These are phyloP conservation scores for Suillus discolor DNA, from an alignment of 768 basidiomycete genomes.

Conservation along the genomic window DNA sequence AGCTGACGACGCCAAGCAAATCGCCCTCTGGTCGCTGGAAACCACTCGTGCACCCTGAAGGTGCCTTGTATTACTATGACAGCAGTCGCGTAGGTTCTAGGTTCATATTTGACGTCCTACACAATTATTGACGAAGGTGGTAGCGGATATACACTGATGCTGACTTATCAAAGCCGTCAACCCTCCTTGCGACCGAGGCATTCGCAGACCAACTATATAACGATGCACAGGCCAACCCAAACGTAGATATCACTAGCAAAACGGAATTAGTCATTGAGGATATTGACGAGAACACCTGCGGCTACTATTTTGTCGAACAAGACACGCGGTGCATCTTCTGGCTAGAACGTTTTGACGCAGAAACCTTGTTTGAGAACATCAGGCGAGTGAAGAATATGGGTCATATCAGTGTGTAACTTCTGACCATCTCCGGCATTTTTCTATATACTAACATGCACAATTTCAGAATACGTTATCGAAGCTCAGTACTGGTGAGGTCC, in stretches of 20 bases:
- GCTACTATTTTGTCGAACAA: constrained; percentile 53
- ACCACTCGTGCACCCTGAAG: constrained; percentile 52
- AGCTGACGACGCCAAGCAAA: background rate
- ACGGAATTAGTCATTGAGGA: constrained; percentile 36
- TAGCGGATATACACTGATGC: constrained; percentile 53
- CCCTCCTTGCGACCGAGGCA: constrained; percentile 34
- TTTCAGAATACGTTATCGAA: constrained; percentile 23
- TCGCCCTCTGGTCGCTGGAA: constrained; percentile 40
- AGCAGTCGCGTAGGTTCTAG: constrained; percentile 37
- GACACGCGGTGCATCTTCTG: constrained; percentile 46
- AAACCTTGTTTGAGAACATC: constrained; percentile 34
- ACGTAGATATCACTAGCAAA: constrained; percentile 30
- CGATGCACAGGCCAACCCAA: constrained; percentile 27
- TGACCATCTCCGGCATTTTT: background rate
- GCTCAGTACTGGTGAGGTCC: constrained; percentile 23
- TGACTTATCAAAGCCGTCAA: constrained; percentile 39
- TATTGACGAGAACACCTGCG: constrained; percentile 19
- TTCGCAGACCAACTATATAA: constrained; percentile 7
- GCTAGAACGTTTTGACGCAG: constrained; percentile 40
- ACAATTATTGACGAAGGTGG: background rate
- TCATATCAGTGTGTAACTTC: constrained; percentile 41
- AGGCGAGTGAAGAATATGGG: constrained; percentile 38
- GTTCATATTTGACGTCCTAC: background rate
- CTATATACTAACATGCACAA: background rate
- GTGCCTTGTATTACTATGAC: constrained; percentile 54